Evolutionary conservation across 371 early-diverging fungal genomes (phyloP).

Genomic region (Mortierella sp.): DNA sequence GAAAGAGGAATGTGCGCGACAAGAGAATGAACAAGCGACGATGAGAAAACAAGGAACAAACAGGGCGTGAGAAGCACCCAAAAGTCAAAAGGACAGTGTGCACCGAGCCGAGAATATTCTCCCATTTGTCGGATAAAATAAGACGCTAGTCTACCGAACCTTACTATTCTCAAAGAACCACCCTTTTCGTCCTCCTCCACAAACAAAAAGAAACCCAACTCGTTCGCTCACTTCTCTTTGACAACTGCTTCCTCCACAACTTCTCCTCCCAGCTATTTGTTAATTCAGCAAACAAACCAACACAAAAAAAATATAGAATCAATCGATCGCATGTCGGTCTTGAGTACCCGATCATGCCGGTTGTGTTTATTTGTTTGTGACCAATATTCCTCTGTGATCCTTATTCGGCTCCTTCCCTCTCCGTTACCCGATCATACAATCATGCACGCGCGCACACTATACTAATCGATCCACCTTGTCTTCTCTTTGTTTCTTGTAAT

Average conservation of each 20-base stretch:
- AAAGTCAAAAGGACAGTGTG: neutral
- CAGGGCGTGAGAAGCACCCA: neutral
- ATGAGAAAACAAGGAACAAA: neutral
- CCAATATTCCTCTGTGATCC: neutral
- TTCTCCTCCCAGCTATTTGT: neutral
- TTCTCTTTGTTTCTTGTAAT: neutral
- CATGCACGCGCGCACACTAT: neutral
- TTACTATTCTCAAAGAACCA: neutral
- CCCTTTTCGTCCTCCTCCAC: neutral
- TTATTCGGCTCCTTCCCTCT: neutral
- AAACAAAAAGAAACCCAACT: neutral
- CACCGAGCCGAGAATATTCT: conserved; percentile 12
- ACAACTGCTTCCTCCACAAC: neutral
- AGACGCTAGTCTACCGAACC: neutral
- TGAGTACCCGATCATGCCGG: conserved; percentile 1
- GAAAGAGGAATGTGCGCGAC: neutral
- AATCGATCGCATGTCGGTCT: neutral
- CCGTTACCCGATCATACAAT: neutral
- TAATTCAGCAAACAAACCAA: neutral
- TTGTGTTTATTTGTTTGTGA: neutral
- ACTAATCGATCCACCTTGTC: neutral
- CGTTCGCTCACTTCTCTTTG: neutral
- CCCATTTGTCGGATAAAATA: neutral
- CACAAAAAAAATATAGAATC: neutral
- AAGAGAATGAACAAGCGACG: neutral